These are phyloP conservation scores for Hyaloscypha hepaticicola DNA, from an alignment of 495 filamentous ascomycete genomes.

Conservation along the genomic window DNA sequence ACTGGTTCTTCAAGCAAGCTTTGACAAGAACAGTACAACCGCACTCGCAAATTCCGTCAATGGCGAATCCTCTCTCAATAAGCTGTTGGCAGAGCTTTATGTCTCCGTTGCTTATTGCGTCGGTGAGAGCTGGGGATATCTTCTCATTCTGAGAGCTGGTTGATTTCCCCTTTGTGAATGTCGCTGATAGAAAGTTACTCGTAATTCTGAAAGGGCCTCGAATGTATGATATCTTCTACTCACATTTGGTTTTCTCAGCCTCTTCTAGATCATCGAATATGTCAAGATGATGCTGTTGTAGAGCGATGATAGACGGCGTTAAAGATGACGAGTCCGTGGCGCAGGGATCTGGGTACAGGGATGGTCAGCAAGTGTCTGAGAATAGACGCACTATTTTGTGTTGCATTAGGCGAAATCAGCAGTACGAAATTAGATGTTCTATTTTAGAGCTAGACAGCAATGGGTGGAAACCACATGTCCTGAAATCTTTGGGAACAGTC, in stretches of 20 bases:
- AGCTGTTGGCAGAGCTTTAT: slow-evolving; percentile 3
- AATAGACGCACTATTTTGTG: too few species aligned
- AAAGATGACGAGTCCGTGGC: neutral
- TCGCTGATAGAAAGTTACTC: neutral
- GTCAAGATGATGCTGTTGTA: neutral
- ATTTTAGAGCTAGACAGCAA: too few species aligned
- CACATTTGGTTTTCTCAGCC: neutral
- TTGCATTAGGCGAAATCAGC: too few species aligned
- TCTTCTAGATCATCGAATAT: neutral
- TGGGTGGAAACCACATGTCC: too few species aligned
- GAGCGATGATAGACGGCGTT: slow-evolving; percentile 1
- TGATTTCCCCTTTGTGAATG: neutral
- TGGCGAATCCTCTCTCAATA: slow-evolving; percentile 5
- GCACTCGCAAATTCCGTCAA: slow-evolving; percentile 1
- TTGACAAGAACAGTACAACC: neutral
- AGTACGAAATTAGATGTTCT: too few species aligned
- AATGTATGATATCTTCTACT: neutral
- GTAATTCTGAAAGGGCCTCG: neutral
- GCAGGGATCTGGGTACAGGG: neutral
- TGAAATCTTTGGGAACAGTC: too few species aligned
- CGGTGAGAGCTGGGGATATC: neutral
- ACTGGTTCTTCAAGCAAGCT: neutral
- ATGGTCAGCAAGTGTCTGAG: neutral
- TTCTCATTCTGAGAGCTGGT: neutral
- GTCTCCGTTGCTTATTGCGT: slow-evolving; percentile 1